Percentiles rank a stretch among this genome's conserved stretches.
These are phyloP conservation scores for Kodamaea ohmeri DNA, from an alignment of 1,139 yeast species.

Conservation along the genomic window DNA sequence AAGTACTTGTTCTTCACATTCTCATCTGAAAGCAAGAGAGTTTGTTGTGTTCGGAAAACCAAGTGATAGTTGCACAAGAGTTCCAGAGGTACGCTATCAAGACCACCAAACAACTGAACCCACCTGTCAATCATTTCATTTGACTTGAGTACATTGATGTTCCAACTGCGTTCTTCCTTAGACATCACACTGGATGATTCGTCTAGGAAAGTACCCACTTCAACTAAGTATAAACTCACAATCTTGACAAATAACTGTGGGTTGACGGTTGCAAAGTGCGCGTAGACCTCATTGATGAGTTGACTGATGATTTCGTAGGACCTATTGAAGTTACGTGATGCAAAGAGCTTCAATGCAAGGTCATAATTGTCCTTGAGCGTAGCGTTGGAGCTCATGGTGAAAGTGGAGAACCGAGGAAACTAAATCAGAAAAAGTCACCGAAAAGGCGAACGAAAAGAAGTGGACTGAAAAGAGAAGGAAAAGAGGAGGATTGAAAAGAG, in stretches of 20 bases:
- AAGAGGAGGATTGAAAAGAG: background rate
- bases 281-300: constrained; percentile 24
- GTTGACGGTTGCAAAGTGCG: constrained; percentile 25
- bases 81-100: constrained; percentile 31
- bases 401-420: constrained; percentile 6
- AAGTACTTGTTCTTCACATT: constrained; percentile 7
- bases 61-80: constrained; percentile 34
- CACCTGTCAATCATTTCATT: constrained; percentile 26
- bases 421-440: background rate
- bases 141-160: constrained; percentile 20
- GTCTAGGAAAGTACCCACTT: constrained; percentile 29
- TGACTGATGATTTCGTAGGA: constrained; percentile 31
- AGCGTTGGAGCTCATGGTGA: constrained; percentile 15
- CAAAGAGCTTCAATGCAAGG: constrained; percentile 39
- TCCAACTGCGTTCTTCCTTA: constrained; percentile 8
- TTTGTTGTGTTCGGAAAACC: constrained; percentile 25
- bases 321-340: constrained; percentile 36
- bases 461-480: background rate
- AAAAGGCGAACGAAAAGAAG: background rate
- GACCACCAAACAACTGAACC: constrained; percentile 19
- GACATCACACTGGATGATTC: constrained; percentile 6
- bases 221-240: constrained; percentile 36
- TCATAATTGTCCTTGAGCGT: constrained; percentile 30
- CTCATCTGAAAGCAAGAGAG: constrained; percentile 11
- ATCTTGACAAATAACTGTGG: constrained; percentile 34